These are phyloP conservation scores for Aspergillus asperescens DNA, from an alignment of 495 filamentous ascomycete species.

Conservation along the genomic window DNA sequence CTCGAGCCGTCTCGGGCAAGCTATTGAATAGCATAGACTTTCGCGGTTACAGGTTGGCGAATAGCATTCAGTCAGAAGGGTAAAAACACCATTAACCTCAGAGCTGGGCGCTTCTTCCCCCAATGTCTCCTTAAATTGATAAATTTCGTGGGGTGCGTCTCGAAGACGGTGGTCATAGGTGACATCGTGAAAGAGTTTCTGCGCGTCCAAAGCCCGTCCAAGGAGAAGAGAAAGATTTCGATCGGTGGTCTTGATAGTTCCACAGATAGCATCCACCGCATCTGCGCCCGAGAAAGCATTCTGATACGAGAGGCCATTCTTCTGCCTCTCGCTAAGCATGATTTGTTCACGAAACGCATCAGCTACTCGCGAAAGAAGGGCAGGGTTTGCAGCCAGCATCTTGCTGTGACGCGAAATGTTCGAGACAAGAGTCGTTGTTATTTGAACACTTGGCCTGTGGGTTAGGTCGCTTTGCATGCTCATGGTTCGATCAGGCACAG, in stretches of 20 bases:
- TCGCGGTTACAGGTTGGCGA: slow-evolving; percentile 95
- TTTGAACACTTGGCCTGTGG: slow-evolving; percentile 27
- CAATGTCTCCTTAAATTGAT: slow-evolving; percentile 92
- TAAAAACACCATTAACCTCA: slow-evolving; percentile 94
- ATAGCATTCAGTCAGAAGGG: slow-evolving; percentile 93
- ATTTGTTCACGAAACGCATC: slow-evolving; percentile 87
- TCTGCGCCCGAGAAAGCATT: slow-evolving; percentile 92
- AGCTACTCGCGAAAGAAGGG: slow-evolving; percentile 82
- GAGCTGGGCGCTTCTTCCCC: slow-evolving; percentile 75
- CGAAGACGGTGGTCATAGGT: slow-evolving; percentile 94
- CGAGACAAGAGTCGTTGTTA: slow-evolving; percentile 42
- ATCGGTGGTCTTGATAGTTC: slow-evolving; percentile 95
- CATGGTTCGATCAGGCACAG: slow-evolving; percentile 49
- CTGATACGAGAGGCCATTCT: slow-evolving; percentile 96
- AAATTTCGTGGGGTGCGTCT: slow-evolving; percentile 86
- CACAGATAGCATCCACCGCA: slow-evolving; percentile 88
- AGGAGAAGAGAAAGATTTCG: slow-evolving; percentile 89
- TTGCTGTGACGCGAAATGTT: slow-evolving; percentile 46
- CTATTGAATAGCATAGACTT: slow-evolving; percentile 96
- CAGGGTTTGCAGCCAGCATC: slow-evolving; percentile 85
- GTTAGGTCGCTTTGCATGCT: slow-evolving; percentile 41
- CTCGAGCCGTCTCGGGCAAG: slow-evolving; percentile 88
- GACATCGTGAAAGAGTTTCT: slow-evolving; percentile 99
- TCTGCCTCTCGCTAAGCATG: slow-evolving; percentile 74
- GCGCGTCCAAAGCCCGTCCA: slow-evolving; percentile 91